Conservation (phyloP, 257 asterid genomes). For the Anisodus acutangulus region DNA sequence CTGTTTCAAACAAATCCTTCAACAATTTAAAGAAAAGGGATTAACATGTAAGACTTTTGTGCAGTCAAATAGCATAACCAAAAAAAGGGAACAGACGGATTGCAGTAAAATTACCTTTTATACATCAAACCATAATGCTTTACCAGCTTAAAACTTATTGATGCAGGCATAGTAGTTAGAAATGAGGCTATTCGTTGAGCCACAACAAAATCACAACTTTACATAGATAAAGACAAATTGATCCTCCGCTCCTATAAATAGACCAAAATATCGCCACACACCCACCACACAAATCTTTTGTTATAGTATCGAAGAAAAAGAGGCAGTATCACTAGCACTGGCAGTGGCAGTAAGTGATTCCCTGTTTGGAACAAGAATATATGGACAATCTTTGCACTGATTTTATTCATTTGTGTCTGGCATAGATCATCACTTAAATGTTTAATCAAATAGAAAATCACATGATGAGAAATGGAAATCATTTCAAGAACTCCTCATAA, state of each 20-base stretch:
- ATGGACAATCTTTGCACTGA: not conserved
- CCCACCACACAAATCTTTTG: too few relatives aligned
- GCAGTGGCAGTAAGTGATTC: not conserved
- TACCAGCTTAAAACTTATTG: conserved; percentile 13
- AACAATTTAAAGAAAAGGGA: not conserved
- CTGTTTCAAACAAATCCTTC: not conserved
- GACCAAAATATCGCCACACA: not conserved
- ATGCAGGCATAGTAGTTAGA: not conserved
- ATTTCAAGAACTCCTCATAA: not conserved
- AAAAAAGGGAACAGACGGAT: not conserved
- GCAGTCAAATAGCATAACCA: not conserved
- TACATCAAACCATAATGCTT: not conserved
- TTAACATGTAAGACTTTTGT: not conserved
- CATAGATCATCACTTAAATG: not conserved
- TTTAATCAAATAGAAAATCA: not conserved
- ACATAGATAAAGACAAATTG: not conserved
- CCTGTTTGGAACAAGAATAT: not conserved
- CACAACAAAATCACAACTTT: conserved; percentile 14
- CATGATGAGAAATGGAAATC: not conserved
- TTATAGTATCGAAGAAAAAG: not conserved
- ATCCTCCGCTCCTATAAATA: not conserved
- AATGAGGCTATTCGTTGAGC: not conserved
- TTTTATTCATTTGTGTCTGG: not conserved
- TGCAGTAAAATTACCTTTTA: not conserved
- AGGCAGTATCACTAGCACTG: not conserved